Conservation (phyloP, 1,284 basidiomycete species). For the Ustilago sp. region DNA sequence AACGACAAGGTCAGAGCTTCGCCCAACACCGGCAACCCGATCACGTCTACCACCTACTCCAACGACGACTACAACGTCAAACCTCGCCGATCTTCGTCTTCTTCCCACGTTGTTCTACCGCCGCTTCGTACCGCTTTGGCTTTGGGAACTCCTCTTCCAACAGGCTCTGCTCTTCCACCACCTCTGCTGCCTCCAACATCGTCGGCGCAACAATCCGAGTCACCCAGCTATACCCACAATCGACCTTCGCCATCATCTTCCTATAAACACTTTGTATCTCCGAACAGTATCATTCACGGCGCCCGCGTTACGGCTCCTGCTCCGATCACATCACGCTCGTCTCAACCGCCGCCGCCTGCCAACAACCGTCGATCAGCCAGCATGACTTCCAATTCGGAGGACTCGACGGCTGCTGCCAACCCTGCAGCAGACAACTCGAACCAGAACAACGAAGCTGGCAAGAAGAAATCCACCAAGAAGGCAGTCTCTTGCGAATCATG, state of each 20-base stretch:
- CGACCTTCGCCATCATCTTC: background rate
- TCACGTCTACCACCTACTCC: background rate
- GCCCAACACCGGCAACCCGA: slow-evolving; percentile 6
- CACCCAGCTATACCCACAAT: slow-evolving; percentile 7
- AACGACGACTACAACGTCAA: slow-evolving; percentile 1
- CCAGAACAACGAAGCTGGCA: slow-evolving; percentile 16
- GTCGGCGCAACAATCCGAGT: slow-evolving; percentile 7
- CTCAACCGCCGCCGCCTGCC: slow-evolving; percentile 1
- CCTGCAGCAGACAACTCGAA: slow-evolving; percentile 4
- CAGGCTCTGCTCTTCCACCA: slow-evolving; percentile 26
- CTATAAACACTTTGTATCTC: slow-evolving; percentile 4
- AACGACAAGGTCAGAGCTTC: slow-evolving; percentile 13
- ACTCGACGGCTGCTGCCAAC: background rate
- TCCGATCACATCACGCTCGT: slow-evolving; percentile 2
- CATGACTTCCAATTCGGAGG: slow-evolving; percentile 27
- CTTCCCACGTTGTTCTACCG: slow-evolving; percentile 36
- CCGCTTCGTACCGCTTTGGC: slow-evolving; percentile 34
- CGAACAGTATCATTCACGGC: slow-evolving; percentile 7
- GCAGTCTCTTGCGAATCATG: slow-evolving; percentile 64
- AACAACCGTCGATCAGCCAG: slow-evolving; percentile 6
- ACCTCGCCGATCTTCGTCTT: slow-evolving; percentile 15
- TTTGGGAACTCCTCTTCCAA: slow-evolving; percentile 8
- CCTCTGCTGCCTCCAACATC: slow-evolving; percentile 28
- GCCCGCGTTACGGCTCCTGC: slow-evolving; percentile 20
- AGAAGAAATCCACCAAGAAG: slow-evolving; percentile 60